These are phyloP conservation scores for Rugosomyces carneus DNA, from an alignment of 1,284 basidiomycete genomes.

Conservation along the genomic window DNA sequence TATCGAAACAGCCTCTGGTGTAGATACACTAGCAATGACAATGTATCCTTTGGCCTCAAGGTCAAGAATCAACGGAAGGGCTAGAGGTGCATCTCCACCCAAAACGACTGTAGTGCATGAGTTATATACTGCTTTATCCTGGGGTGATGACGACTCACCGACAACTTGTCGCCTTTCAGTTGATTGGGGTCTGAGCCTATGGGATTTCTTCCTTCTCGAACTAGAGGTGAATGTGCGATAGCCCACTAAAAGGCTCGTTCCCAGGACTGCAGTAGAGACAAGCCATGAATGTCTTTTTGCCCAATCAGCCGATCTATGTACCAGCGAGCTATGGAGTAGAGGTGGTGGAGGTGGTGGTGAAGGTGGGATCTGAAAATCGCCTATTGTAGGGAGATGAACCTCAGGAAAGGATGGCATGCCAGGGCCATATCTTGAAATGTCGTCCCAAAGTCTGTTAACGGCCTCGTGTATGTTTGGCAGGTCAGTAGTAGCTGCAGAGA, in stretches of 20 bases:
- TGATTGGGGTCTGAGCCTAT: conserved; percentile 28
- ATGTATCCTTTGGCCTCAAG: conserved; percentile 75
- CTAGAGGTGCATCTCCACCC: conserved; percentile 69
- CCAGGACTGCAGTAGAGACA: conserved; percentile 47
- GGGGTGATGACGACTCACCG: conserved; percentile 39
- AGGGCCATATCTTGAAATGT: conserved; percentile 74
- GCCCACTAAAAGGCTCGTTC: conserved; percentile 53
- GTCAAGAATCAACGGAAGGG: conserved; percentile 60
- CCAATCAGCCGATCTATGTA: conserved; percentile 47
- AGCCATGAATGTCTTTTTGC: conserved; percentile 53
- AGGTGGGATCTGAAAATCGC: conserved; percentile 65
- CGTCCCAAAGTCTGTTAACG: conserved; percentile 66
- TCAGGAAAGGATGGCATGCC: conserved; percentile 59
- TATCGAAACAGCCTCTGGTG: conserved; percentile 52
- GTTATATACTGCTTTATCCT: background rate
- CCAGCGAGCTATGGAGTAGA: conserved; percentile 37
- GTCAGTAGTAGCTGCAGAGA: conserved; percentile 52
- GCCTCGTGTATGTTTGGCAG: conserved; percentile 59
- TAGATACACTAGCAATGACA: conserved; percentile 70
- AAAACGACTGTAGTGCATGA: conserved; percentile 53
- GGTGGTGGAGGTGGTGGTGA: conserved; percentile 55
- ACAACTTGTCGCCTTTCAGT: conserved; percentile 62
- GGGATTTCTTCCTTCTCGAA: conserved; percentile 18
- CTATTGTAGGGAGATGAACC: conserved; percentile 57
- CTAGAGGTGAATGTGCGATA: conserved; percentile 36